A percentile compares a stretch with the other conserved stretches of the same genome.
These are phyloP conservation scores for Aplosporella prunicola DNA, from an alignment of 2,329 filamentous ascomycete genomes.

Conservation along the genomic window DNA sequence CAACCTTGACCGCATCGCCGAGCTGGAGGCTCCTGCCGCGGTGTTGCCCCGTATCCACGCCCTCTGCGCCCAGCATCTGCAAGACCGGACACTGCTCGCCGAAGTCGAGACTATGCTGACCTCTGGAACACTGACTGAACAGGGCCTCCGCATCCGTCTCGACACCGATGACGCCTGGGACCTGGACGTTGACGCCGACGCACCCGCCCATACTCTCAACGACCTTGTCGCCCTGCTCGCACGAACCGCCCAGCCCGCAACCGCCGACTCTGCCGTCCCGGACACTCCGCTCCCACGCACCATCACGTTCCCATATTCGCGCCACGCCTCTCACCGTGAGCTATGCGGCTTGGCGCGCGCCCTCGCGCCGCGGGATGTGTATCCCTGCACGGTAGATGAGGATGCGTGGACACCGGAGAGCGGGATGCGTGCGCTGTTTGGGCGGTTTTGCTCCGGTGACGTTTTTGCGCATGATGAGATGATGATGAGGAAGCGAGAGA, in stretches of 20 bases:
- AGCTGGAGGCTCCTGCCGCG: constrained; percentile 48
- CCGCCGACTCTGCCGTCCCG: neutral
- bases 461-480: constrained; percentile 56
- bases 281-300: constrained; percentile 11
- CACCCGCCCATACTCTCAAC: neutral
- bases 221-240: neutral
- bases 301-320: constrained; percentile 68
- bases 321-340: constrained; percentile 80
- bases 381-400: constrained; percentile 65
- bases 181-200: constrained; percentile 13
- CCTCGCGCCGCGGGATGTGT: constrained; percentile 66
- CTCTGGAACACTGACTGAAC: constrained; percentile 13
- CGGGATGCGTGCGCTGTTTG: constrained; percentile 63
- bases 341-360: constrained; percentile 58
- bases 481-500: constrained; percentile 38
- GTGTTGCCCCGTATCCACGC: no score
- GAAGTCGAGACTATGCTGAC: constrained; percentile 29
- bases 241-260: neutral
- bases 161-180: constrained; percentile 19
- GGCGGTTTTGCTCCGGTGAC: constrained; percentile 52
- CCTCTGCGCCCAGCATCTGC: constrained; percentile 33
- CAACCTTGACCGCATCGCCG: constrained; percentile 59
- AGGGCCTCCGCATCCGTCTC: constrained; percentile 20
- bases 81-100: constrained; percentile 24
- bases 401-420: constrained; percentile 52